Base-by-base conservation (phyloP, 805 yeast species). In the Millerozyma miso region DNA sequence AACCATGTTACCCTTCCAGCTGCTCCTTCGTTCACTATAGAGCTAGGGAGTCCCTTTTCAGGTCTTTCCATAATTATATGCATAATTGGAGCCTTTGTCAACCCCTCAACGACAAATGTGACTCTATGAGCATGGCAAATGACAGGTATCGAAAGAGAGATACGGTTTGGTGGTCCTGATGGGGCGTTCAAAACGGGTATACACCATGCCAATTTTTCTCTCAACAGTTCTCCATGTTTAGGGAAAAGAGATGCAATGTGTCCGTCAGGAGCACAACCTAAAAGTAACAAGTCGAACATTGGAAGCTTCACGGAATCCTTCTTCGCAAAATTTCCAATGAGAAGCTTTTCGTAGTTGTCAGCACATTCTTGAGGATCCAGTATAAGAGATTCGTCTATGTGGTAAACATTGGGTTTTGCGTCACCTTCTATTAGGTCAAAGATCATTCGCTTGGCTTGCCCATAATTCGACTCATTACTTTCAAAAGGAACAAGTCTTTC, bases 221-320 rank as follows among this genome's bases (percentile, higher is more conserved):
- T 77, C 51, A 91, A 71, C 43, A 86, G 84, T 52, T 87, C 93
- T 31, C 74, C 74, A 57, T 87, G 93, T 59, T 85, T 84, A 17
- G 99, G 99, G 73, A 91, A 91, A 43, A 91, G 76, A n/a, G 96
- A 88, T 40, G 97, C 96, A 58, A 88, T 87, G 63, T 91, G 99
- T 17, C 99, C 99, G 63, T 91, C 99, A 2, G 98, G 98, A 0
- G 99, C 99, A 73, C 98, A 91, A 19, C 99, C 99, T 45, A 93
- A 73, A 51, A 93, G 71, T 48, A 93, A 77, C 41, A 93, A 69
- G 63, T 93, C 98, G 67, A 93, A 91, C 80, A 88, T 82, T 46
- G 99, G 99, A 48, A 91, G 75, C 66, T 90, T 89, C 43, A 93
- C 99, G 14, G 96, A 84, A 64, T 93, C 98, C 61, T 95, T 91